Conservation (phyloP, 371 early-diverging fungal genomes). For the Mucor mucedo region DNA sequence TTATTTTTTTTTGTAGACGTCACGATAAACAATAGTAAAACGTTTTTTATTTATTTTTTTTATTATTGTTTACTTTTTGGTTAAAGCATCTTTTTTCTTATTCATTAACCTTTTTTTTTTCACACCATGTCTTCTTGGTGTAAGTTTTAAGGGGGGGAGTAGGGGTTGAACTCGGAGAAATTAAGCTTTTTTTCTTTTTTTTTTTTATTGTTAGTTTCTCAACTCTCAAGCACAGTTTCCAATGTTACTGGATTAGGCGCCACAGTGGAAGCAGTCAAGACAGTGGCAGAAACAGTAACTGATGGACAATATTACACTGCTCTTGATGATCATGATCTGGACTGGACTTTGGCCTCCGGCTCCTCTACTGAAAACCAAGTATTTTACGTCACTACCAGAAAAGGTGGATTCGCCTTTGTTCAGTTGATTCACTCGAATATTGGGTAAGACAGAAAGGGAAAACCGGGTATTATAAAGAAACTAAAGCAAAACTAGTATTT, state of each 20-base stretch:
- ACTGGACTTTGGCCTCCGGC: constrained; percentile 75
- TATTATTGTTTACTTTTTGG: not conserved
- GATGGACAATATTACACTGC: constrained; percentile 65
- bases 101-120: not conserved
- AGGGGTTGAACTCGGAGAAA: no score
- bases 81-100: no score
- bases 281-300: constrained; percentile 60
- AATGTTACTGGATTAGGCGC: constrained; percentile 48
- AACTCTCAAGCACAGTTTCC: constrained; percentile 54
- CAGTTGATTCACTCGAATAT: constrained; percentile 89
- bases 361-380: constrained; percentile 91
- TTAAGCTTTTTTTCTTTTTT: not conserved
- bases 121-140: constrained; percentile 34
- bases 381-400: constrained; percentile 77
- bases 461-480: not conserved
- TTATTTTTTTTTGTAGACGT: not conserved
- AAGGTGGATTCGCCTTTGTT: constrained; percentile 78
- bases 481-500: constrained; percentile 26
- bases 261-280: constrained; percentile 45
- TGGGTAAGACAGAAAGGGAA: constrained; percentile 53
- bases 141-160: constrained; percentile 5
- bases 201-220: constrained; percentile 39
- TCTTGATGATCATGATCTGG: constrained; percentile 68
- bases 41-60: not conserved
- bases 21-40: not conserved